These are phyloP conservation scores for Pseudogymnoascus sp. DNA, from an alignment of 2,329 filamentous ascomycete species.

Conservation along the genomic window DNA sequence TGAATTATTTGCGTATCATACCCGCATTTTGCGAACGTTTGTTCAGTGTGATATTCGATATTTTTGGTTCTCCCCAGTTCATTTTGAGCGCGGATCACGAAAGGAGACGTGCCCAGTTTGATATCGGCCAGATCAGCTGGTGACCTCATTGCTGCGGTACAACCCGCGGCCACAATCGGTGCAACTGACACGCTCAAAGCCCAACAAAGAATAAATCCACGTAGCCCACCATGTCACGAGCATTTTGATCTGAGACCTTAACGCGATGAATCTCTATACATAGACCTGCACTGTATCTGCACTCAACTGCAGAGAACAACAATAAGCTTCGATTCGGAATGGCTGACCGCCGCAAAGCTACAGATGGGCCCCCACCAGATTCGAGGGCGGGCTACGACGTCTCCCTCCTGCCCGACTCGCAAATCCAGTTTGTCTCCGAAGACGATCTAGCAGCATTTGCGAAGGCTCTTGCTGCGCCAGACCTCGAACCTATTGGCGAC, in stretches of 20 bases:
- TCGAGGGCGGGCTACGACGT: constrained; percentile 63
- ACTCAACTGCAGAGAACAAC: constrained; percentile 3
- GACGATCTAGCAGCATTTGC: constrained; percentile 73
- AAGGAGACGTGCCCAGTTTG: constrained; percentile 3
- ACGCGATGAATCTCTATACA: background rate
- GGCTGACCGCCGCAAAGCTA: constrained; percentile 30
- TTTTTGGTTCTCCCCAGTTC: background rate
- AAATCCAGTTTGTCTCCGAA: constrained; percentile 67
- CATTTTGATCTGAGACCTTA: background rate
- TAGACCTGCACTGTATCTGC: background rate
- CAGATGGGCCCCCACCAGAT: constrained; percentile 47
- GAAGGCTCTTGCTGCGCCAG: constrained; percentile 73
- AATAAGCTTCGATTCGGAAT: constrained; percentile 17
- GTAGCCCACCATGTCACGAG: background rate
- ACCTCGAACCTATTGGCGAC: constrained; percentile 57
- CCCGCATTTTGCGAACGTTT: background rate
- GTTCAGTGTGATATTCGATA: background rate
- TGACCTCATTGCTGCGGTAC: constrained; percentile 3
- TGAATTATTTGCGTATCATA: background rate
- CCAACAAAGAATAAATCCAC: constrained; percentile 6
- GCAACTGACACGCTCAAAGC: background rate
- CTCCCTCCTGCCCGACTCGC: constrained; percentile 66
- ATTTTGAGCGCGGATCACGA: background rate
- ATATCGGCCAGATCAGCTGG: background rate
- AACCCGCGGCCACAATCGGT: background rate